Percentiles rank a stretch among this genome's conserved stretches.
These are phyloP conservation scores for Pseudocercospora pini-densiflorae DNA, from an alignment of 2,329 filamentous ascomycete genomes.

Conservation along the genomic window DNA sequence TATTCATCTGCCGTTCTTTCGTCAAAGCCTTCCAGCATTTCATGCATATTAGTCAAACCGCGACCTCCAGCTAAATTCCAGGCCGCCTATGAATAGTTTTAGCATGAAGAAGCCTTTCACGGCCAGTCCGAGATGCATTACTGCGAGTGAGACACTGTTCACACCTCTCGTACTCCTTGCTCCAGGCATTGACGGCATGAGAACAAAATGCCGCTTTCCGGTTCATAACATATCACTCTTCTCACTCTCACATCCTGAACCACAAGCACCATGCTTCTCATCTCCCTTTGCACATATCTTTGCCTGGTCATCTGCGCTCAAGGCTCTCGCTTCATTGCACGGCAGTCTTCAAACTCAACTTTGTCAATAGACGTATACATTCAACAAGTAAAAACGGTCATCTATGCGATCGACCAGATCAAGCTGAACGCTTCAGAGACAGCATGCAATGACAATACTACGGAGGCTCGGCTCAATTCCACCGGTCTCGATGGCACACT, in stretches of 20 bases:
- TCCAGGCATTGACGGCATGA: constrained; percentile 1
- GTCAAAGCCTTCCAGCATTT: no score
- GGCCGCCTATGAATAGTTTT: no score
- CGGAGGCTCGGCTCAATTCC: not conserved
- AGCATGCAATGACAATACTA: not conserved
- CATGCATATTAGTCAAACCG: no score
- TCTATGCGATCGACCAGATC: not conserved
- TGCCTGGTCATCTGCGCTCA: not conserved
- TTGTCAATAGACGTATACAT: not conserved
- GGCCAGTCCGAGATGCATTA: not conserved
- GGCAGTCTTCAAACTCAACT: not conserved
- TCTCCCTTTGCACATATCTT: not conserved
- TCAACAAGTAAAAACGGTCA: not conserved
- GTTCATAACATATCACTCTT: not conserved
- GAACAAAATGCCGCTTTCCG: not conserved
- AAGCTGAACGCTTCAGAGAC: not conserved
- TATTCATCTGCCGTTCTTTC: no score
- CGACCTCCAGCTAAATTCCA: no score
- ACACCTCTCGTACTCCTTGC: not conserved
- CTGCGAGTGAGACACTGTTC: not conserved
- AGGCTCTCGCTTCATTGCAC: not conserved
- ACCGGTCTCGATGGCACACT: not conserved
- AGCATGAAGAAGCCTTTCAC: no score
- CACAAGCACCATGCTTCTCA: not conserved
- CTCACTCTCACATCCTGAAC: not conserved